Evolutionary conservation across 1,139 yeast species (phyloP).

Genomic region (Yamadazyma aaseri): DNA sequence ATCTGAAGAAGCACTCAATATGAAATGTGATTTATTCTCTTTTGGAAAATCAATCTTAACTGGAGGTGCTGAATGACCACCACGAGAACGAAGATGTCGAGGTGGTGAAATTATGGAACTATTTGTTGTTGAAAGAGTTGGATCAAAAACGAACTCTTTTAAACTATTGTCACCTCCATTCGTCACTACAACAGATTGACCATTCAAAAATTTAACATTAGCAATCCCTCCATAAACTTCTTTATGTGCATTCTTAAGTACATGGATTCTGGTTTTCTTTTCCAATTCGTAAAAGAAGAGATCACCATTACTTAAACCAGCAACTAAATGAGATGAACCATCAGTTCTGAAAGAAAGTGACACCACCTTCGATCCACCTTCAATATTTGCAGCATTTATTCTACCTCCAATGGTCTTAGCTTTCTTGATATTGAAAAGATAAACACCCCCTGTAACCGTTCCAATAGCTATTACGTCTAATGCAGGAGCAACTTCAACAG

Average conservation of each 20-base stretch:
- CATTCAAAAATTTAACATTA: conserved; percentile 73
- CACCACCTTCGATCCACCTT: conserved; percentile 49
- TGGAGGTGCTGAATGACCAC: conserved; percentile 96
- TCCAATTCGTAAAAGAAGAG: conserved; percentile 81
- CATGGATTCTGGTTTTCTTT: conserved; percentile 69
- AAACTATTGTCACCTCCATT: conserved; percentile 90
- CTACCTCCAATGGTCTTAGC: conserved; percentile 55
- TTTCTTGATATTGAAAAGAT: conserved; percentile 66
- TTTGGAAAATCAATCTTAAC: conserved; percentile 75
- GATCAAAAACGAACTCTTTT: conserved; percentile 92
- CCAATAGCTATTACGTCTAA: conserved; percentile 84
- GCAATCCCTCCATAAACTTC: conserved; percentile 82
- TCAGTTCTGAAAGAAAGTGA: conserved; percentile 90
- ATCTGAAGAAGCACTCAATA: conserved; percentile 87
- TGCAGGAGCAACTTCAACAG: conserved; percentile 81
- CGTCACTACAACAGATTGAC: conserved; percentile 90
- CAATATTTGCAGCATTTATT: conserved; percentile 57
- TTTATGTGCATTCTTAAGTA: conserved; percentile 69
- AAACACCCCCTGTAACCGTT: conserved; percentile 63
- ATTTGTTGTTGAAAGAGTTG: conserved; percentile 70
- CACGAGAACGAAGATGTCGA: conserved; percentile 86
- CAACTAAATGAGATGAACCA: conserved; percentile 80
- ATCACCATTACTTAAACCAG: conserved; percentile 80
- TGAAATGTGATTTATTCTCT: conserved; percentile 73
- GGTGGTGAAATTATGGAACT: conserved; percentile 80